A percentile compares a stretch with the other conserved stretches of the same genome.
These are phyloP conservation scores for Auriscalpium vulgare DNA, from an alignment of 768 basidiomycete genomes.

Conservation along the genomic window DNA sequence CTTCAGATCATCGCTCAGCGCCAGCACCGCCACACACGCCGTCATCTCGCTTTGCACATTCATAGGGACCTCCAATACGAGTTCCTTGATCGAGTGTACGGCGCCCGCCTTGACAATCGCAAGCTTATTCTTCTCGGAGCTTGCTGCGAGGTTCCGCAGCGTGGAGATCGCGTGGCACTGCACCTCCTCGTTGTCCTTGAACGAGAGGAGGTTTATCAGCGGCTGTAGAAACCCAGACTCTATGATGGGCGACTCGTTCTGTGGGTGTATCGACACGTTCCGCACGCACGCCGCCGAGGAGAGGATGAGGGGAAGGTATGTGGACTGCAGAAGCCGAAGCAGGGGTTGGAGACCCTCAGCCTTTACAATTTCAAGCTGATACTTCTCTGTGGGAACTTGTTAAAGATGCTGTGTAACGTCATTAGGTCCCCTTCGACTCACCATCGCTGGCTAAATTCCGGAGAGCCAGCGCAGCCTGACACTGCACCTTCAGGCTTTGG, in stretches of 20 bases:
- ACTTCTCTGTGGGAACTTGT: slow-evolving; percentile 66
- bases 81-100: slow-evolving; percentile 91
- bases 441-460: slow-evolving; percentile 97
- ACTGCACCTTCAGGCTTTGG: slow-evolving; percentile 95
- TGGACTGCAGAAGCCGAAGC: slow-evolving; percentile 89
- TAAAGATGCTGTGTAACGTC: neutral
- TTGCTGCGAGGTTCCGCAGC: slow-evolving; percentile 90
- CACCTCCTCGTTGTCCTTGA: slow-evolving; percentile 99
- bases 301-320: slow-evolving; percentile 94
- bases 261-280: slow-evolving; percentile 97
- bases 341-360: slow-evolving; percentile 88
- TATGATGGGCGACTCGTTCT: slow-evolving; percentile 98
- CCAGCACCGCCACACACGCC: slow-evolving; percentile 94
- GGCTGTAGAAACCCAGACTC: slow-evolving; percentile 97
- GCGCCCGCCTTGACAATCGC: slow-evolving; percentile 98
- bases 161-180: slow-evolving; percentile 99
- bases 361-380: slow-evolving; percentile 97
- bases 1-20: slow-evolving; percentile 94
- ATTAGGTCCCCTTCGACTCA: slow-evolving; percentile 26
- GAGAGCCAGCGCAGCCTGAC: slow-evolving; percentile 93
- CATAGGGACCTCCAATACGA: slow-evolving; percentile 91
- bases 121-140: slow-evolving; percentile 95
- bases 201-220: slow-evolving; percentile 89
- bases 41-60: slow-evolving; percentile 99
- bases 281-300: slow-evolving; percentile 98